phyloP scores from a whole-genome alignment of 192 early-diverging fungal genomes.

The Oehlia diaphana region DNA sequence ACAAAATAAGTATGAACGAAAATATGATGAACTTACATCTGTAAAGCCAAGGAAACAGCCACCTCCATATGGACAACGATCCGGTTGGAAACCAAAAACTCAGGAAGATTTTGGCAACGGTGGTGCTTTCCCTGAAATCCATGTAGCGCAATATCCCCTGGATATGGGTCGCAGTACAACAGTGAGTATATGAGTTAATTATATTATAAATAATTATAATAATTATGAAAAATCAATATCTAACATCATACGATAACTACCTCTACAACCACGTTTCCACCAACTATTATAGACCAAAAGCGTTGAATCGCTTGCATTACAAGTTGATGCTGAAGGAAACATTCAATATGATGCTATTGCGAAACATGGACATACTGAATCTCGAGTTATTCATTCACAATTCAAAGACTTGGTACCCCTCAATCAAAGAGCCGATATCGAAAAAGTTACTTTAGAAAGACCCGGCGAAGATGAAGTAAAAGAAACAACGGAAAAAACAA shows the following conservation, averaged over 20 bases:
- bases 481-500: conserved; percentile 85
- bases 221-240: not conserved
- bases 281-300: conserved; percentile 35
- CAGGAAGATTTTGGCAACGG: conserved; percentile 93
- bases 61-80: conserved; percentile 81
- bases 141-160: conserved; percentile 88
- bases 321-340: conserved; percentile 89
- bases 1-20: conserved; percentile 34
- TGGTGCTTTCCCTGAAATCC: conserved; percentile 95
- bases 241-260: not conserved
- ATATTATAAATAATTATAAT: not conserved
- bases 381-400: conserved; percentile 78
- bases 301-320: conserved; percentile 74
- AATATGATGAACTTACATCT: conserved; percentile 36
- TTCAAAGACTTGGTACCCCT: conserved; percentile 80
- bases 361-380: conserved; percentile 68
- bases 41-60: conserved; percentile 26
- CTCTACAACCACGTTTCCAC: too few relatives aligned
- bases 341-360: conserved; percentile 88
- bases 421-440: conserved; percentile 64
- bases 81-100: conserved; percentile 76
- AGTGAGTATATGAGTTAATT: conserved; percentile 11
- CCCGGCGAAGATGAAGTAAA: conserved; percentile 79
- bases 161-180: conserved; percentile 87
- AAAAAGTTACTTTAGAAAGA: conserved; percentile 69